A percentile compares a stretch with the other conserved stretches of the same genome.
Evolutionary conservation across 2,329 filamentous ascomycete species (phyloP).

Genomic region (Ilyonectria sp.): DNA sequence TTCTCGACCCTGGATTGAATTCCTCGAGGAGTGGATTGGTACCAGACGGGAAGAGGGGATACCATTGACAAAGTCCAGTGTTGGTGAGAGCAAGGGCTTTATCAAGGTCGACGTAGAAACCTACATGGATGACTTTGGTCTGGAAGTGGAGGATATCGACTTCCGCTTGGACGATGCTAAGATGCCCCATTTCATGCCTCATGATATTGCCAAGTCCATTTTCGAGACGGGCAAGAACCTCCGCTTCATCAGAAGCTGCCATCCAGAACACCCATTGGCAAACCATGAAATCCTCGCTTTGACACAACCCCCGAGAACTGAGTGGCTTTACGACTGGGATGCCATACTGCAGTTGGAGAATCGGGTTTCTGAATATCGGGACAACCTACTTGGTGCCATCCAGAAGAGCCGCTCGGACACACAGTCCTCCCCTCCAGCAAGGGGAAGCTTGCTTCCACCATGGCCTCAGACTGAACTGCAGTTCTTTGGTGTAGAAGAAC

Average conservation of each 20-base stretch:
- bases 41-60: constrained; percentile 72
- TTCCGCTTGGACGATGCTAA: constrained; percentile 75
- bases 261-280: constrained; percentile 79
- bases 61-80: constrained; percentile 63
- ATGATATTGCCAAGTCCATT: constrained; percentile 78
- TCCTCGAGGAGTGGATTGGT: constrained; percentile 83
- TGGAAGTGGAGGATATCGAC: constrained; percentile 70
- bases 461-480: constrained; percentile 49
- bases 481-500: constrained; percentile 65
- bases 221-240: constrained; percentile 86
- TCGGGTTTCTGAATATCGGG: constrained; percentile 63
- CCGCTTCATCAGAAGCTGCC: constrained; percentile 78
- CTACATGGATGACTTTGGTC: constrained; percentile 72
- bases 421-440: neutral
- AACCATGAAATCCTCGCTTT: constrained; percentile 62
- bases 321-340: constrained; percentile 82
- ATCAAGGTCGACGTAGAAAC: constrained; percentile 70
- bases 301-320: constrained; percentile 69
- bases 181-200: constrained; percentile 80
- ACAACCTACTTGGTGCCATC: constrained; percentile 47
- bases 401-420: constrained; percentile 27
- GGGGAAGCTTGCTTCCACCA: neutral
- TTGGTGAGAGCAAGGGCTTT: constrained; percentile 69
- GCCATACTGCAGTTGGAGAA: constrained; percentile 76
- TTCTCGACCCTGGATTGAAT: constrained; percentile 76